Base-by-base conservation (phyloP, 2,329 filamentous ascomycete genomes). In the Cladobotryum mycophilum region DNA sequence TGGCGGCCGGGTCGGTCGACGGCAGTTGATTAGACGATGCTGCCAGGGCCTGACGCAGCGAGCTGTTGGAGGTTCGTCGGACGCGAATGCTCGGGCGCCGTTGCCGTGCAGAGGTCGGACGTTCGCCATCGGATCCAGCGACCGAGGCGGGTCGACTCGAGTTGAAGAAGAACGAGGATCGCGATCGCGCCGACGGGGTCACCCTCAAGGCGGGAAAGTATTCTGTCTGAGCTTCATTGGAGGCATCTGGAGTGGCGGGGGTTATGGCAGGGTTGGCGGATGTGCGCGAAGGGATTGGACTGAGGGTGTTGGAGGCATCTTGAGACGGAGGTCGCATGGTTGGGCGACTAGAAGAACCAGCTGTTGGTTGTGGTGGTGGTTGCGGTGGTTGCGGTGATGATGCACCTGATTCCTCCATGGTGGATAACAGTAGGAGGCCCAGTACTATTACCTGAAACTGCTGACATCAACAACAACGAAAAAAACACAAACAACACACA, bases 71-170 rank as follows among this genome's bases (percentile, higher is more conserved):
- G 34, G 48, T 56, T 20, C 53, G 54, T 30, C 59, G 55, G 4
- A 61, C 58, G 36, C 59, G 56, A 15, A 61, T 60, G n/a, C 60
- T 61, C 3, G 60, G 60, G 6, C 53, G 55, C 17, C 55, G 48
- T 7, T 49, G 18, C 5, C 51, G 51, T 7, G 55, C 56, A 9
- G 47, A 41, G 1, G 20, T 17, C 4, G 48, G 52, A 2, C 49
- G 52, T 12, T 14, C 43, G 13, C 22, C 36, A 4, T 46, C 45
- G 3, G 49, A 54, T 3, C 45, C 41, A 5, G 37, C 22, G 14
- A 20, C 20, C 3, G 49, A 49, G 12, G 34, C 41, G 4, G 45
- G 36, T 0, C 49, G 52, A 15, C 51, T 44, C n/a, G 13, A 14
- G 22, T 9, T 15, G 12, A 35, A 37, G 25, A 45, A 15, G n/a